Conservation (phyloP, 495 filamentous ascomycete genomes). For the Aspergillus avenaceus region DNA sequence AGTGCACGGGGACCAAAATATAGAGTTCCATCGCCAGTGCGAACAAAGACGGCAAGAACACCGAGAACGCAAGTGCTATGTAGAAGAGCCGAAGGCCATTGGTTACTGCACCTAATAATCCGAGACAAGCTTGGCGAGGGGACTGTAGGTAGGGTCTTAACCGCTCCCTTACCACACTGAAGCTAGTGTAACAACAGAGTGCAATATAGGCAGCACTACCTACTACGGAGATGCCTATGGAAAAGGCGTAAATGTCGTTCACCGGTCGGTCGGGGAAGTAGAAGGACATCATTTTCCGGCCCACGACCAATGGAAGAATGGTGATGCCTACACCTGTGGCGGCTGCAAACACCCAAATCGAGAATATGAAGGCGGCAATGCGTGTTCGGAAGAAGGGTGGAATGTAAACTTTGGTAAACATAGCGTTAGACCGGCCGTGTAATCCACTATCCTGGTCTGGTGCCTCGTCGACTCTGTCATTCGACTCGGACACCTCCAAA, state of each 20-base stretch:
- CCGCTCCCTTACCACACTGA: conserved; percentile 31
- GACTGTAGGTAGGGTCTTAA: conserved; percentile 30
- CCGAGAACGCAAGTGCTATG: conserved; percentile 62
- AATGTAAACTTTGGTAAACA: conserved; percentile 82
- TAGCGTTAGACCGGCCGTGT: conserved; percentile 58
- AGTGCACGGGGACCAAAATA: conserved; percentile 82
- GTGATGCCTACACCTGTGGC: conserved; percentile 86
- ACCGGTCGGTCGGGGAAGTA: conserved; percentile 64
- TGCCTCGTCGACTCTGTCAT: conserved; percentile 57
- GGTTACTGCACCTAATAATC: conserved; percentile 7
- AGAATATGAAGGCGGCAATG: conserved; percentile 78
- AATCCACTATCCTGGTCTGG: conserved; percentile 57
- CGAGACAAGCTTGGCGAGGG: conserved; percentile 23
- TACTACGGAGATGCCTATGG: conserved; percentile 76
- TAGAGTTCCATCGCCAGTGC: conserved; percentile 84
- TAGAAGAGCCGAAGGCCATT: conserved; percentile 54
- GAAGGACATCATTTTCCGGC: conserved; percentile 66
- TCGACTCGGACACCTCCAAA: conserved; percentile 70
- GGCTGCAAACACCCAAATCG: conserved; percentile 92
- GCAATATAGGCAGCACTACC: conserved; percentile 58
- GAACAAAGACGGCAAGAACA: conserved; percentile 80
- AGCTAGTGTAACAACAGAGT: conserved; percentile 47
- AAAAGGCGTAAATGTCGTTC: conserved; percentile 97
- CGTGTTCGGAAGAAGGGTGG: conserved; percentile 80
- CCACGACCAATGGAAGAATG: conserved; percentile 82